A percentile compares a stretch with the other conserved stretches of the same genome.
These are phyloP conservation scores for Boletus sensibilis DNA, from an alignment of 768 basidiomycete species.

Conservation along the genomic window DNA sequence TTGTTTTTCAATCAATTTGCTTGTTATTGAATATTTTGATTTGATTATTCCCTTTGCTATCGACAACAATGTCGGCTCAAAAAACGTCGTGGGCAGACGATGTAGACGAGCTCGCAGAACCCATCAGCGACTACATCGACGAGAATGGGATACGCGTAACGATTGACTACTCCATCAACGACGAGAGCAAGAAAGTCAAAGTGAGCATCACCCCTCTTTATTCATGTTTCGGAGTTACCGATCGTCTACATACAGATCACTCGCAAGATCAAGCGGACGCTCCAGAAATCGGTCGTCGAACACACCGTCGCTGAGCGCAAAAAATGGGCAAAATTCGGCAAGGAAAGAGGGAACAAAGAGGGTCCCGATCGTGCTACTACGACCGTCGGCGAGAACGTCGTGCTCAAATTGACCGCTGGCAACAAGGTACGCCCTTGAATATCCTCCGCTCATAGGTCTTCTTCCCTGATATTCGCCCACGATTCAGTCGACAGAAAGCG, in stretches of 20 bases:
- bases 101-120: slow-evolving; percentile 69
- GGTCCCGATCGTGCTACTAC: slow-evolving; percentile 94
- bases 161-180: slow-evolving; percentile 80
- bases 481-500: slow-evolving; percentile 58
- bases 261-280: slow-evolving; percentile 77
- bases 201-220: slow-evolving; percentile 37
- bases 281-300: slow-evolving; percentile 91
- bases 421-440: slow-evolving; percentile 50
- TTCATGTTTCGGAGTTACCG: not conserved
- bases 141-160: slow-evolving; percentile 87
- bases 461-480: not conserved
- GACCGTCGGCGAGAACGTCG: slow-evolving; percentile 78
- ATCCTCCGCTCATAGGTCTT: not conserved
- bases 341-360: slow-evolving; percentile 80
- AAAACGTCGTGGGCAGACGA: slow-evolving; percentile 91
- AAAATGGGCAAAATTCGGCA: slow-evolving; percentile 91
- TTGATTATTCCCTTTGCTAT: slow-evolving; percentile 13
- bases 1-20: not conserved
- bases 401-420: slow-evolving; percentile 59
- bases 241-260: slow-evolving; percentile 59
- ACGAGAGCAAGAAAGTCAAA: slow-evolving; percentile 94
- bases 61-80: slow-evolving; percentile 22
- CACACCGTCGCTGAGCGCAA: slow-evolving; percentile 92
- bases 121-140: slow-evolving; percentile 66
- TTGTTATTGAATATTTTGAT: slow-evolving; percentile 20